Base-by-base conservation (phyloP, 2,329 filamentous ascomycete genomes). In the Immersiporthe knoxdaviesiana region DNA sequence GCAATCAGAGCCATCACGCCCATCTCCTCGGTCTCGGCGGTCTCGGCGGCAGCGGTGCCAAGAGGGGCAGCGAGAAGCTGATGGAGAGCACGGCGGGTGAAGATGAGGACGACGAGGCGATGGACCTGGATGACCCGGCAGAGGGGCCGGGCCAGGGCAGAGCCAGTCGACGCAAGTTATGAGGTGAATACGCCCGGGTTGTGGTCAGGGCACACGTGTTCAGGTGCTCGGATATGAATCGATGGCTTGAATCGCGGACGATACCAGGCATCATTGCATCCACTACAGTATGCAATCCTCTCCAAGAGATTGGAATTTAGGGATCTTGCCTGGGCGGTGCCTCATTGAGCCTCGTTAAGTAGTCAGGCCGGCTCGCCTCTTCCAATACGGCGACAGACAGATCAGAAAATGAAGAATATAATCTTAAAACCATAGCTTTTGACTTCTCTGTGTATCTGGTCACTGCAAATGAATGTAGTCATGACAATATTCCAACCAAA, bases 111-210 rank as follows among this genome's bases (percentile, higher is more conserved):
- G 83, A 84, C 39, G 84, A 85, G 71, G 83, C 80, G 58, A 87
- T 88, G 83, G 87, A 89, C 64, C 74, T 89, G 37, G 87, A 90
- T 70, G 79, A 81, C 41, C 80, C 82, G 61, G 83, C 85, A 14
- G 83, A 83, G 6, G 83, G 83, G 63, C 83, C 85, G 59, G 81
- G 77, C 71, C 84, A 81, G 80, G 87, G 85, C 76, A 80, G 85
- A 56, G 79, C 82, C 1, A 85, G 82, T 72, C 84, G 85, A 71
- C 81, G 85, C 68, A 89, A 88, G 80, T 80, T 88, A 71, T 88
- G 39, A 63, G 41, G 24, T 18, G 39, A 18, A 12, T 27, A 18
- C 39, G 2, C 10, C n/a, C 18, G 0, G 3, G 2, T 2, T n/a
- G 7, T 39, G 16, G 1, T 7, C 1, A 24, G 58, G n/a, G 32